These are phyloP conservation scores for Aspergillus sp. DNA, from an alignment of 2,329 filamentous ascomycete genomes.

Conservation along the genomic window DNA sequence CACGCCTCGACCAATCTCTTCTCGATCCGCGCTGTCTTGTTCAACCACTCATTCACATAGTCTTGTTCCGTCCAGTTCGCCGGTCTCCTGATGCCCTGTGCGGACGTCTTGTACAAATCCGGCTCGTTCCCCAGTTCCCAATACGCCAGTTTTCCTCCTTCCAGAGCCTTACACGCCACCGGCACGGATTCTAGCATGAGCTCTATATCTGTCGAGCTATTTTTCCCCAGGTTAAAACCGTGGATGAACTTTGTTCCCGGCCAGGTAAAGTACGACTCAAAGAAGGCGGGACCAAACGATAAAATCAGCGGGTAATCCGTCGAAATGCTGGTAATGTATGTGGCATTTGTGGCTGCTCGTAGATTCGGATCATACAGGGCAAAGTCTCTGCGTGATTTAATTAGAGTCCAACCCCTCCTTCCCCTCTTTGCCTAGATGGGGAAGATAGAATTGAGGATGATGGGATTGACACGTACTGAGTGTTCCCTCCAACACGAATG, in stretches of 20 bases:
- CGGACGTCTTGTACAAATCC: constrained; percentile 58
- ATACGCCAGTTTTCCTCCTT: constrained; percentile 52
- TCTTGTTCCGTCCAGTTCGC: constrained; percentile 5
- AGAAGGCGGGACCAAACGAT: constrained; percentile 1
- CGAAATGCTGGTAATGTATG: constrained; percentile 3
- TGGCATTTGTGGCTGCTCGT: background rate
- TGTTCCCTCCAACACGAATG: constrained; percentile 2
- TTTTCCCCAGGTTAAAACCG: constrained; percentile 3
- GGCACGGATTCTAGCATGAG: constrained; percentile 48
- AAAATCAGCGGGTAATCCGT: constrained; percentile 4
- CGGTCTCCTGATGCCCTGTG: constrained; percentile 41
- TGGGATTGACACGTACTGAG: background rate
- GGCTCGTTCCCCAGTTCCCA: constrained; percentile 69
- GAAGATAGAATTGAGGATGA: too few relatives aligned
- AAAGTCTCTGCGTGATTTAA: background rate
- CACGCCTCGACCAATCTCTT: background rate
- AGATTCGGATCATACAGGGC: constrained; percentile 1
- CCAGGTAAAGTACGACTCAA: constrained; percentile 7
- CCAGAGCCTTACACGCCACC: constrained; percentile 59
- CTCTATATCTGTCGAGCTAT: background rate
- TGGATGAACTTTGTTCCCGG: constrained; percentile 4
- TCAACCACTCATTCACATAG: constrained; percentile 8
- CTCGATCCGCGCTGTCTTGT: background rate
- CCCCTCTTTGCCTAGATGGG: background rate
- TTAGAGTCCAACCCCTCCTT: background rate